Percentiles rank a stretch among this genome's conserved stretches.
These are phyloP conservation scores for Mucor racemosus DNA, from an alignment of 371 early-diverging fungal genomes.

Conservation along the genomic window DNA sequence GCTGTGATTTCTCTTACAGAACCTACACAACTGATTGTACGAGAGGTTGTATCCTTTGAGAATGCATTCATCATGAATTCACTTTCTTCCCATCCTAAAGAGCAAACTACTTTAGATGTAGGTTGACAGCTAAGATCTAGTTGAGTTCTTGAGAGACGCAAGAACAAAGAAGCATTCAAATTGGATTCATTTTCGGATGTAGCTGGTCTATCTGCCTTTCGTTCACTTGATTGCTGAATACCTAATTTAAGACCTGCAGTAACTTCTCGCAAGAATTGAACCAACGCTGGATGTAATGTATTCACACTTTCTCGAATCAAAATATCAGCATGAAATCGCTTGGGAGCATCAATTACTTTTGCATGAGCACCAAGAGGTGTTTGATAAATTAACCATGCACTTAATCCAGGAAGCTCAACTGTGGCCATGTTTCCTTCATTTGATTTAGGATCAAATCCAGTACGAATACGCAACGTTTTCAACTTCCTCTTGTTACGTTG, in stretches of 20 bases:
- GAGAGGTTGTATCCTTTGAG: conserved; percentile 45
- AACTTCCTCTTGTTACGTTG: conserved; percentile 17
- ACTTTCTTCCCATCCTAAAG: conserved; percentile 72
- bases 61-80: conserved; percentile 63
- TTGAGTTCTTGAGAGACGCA: conserved; percentile 68
- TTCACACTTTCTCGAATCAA: conserved; percentile 79
- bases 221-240: conserved; percentile 57
- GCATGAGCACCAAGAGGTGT: conserved; percentile 63
- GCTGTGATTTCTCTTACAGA: conserved; percentile 65
- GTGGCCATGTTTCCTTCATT: conserved; percentile 59
- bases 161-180: conserved; percentile 50
- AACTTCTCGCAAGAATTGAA: conserved; percentile 75
- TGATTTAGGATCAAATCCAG: conserved; percentile 21
- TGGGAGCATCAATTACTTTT: conserved; percentile 39
- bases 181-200: conserved; percentile 25
- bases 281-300: conserved; percentile 75
- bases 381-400: conserved; percentile 63
- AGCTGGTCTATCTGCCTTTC: conserved; percentile 37
- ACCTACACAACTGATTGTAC: conserved; percentile 65
- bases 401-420: conserved; percentile 71
- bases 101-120: conserved; percentile 76
- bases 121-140: conserved; percentile 82
- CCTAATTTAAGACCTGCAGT: conserved; percentile 69
- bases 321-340: conserved; percentile 69
- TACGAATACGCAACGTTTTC: conserved; percentile 23